Conservation (phyloP, 139 green algal genomes). For the Chlorella vulgaris region DNA sequence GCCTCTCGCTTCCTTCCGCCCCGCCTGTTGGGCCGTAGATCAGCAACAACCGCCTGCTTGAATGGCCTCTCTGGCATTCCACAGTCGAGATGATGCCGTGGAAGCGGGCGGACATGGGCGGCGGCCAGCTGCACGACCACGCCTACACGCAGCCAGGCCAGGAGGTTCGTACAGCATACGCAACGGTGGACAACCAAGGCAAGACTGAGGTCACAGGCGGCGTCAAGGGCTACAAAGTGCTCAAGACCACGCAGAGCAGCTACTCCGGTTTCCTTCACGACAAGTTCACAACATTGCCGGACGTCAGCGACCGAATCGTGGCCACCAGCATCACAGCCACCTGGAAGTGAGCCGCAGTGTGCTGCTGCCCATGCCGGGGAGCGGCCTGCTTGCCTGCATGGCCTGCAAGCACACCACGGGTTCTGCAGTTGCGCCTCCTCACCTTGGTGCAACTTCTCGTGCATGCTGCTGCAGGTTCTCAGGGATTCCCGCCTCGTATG, state of each 20-base stretch:
- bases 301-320: slow-evolving; percentile 89
- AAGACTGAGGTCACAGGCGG: slow-evolving; percentile 67
- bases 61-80: not conserved
- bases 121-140: slow-evolving; percentile 49
- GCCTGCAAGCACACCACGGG: too few relatives aligned
- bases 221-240: slow-evolving; percentile 68
- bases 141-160: slow-evolving; percentile 34
- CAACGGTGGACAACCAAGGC: slow-evolving; percentile 59
- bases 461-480: not conserved
- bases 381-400: too few relatives aligned
- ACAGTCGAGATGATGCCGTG: slow-evolving; percentile 88
- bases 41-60: not conserved
- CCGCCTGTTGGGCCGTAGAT: not conserved
- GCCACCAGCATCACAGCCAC: slow-evolving; percentile 82
- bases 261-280: slow-evolving; percentile 92
- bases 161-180: slow-evolving; percentile 63
- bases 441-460: too few relatives aligned
- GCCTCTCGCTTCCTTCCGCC: not conserved
- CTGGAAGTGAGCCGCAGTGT: slow-evolving; percentile 75
- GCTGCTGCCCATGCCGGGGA: too few relatives aligned
- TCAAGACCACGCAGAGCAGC: slow-evolving; percentile 94
- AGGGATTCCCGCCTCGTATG: slow-evolving; percentile 46
- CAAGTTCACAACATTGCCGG: slow-evolving; percentile 86
- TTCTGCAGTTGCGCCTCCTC: too few relatives aligned
- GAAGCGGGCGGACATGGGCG: slow-evolving; percentile 57